Conservation (phyloP, 345 rosid genomes). For the Bruguiera gymnorhiza region DNA sequence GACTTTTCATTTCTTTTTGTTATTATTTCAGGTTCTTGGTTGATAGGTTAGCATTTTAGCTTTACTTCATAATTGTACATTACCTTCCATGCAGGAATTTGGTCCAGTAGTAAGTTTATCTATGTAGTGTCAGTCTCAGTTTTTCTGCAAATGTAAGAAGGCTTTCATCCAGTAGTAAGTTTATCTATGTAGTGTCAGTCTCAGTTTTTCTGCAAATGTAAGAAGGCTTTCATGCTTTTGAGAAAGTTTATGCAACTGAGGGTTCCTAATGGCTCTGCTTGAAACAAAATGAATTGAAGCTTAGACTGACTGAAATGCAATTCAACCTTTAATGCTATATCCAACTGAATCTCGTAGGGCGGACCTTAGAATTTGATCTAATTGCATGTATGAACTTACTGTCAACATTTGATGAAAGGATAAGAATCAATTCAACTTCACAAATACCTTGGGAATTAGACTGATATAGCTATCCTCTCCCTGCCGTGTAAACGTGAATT, state of each 20-base stretch:
- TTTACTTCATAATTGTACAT: neutral
- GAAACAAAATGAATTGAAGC: neutral
- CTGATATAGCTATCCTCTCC: too few relatives aligned
- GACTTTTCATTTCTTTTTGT: slow-evolving; percentile 26
- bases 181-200: neutral
- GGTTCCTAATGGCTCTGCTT: too few relatives aligned
- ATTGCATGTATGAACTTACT: too few relatives aligned
- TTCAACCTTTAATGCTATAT: neutral
- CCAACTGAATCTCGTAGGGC: neutral
- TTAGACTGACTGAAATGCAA: neutral
- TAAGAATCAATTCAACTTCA: too few relatives aligned
- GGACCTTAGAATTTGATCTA: too few relatives aligned
- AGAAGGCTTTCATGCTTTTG: too few relatives aligned
- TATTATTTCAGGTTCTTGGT: slow-evolving; percentile 18
- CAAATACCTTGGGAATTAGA: too few relatives aligned
- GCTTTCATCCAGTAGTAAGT: neutral
- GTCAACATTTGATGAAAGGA: too few relatives aligned
- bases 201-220: too few relatives aligned
- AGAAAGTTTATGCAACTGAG: neutral
- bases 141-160: too few relatives aligned
- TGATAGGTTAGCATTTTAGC: neutral
- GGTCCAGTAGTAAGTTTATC: neutral
- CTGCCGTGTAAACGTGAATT: too few relatives aligned
- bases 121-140: too few relatives aligned
- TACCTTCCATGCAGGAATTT: neutral